Percentiles rank a stretch among this genome's conserved stretches.
Conservation (phyloP, 495 filamentous ascomycete genomes). For the Penicillium riverlandense region DNA sequence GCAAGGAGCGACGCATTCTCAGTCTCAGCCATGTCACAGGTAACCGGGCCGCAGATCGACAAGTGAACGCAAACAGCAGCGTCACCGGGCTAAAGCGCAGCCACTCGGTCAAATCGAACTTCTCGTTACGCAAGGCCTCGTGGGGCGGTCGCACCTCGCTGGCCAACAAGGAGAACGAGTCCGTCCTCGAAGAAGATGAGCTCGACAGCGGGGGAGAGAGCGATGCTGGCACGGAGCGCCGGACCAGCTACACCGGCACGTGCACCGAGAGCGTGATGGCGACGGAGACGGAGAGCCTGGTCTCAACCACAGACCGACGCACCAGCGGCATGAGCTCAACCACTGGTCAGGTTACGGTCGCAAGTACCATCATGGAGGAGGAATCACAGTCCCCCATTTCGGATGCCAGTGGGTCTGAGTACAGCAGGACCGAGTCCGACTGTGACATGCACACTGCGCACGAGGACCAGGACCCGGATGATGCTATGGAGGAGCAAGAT, state of each 20-base stretch:
- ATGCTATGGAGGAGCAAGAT: constrained; percentile 8
- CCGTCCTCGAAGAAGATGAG: constrained; percentile 47
- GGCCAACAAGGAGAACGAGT: constrained; percentile 57
- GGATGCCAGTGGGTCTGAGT: neutral
- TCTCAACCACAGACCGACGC: constrained; percentile 37
- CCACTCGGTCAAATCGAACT: constrained; percentile 63
- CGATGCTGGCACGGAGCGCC: constrained; percentile 46
- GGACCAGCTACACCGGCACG: constrained; percentile 45
- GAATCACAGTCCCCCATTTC: constrained; percentile 1
- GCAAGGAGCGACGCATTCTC: constrained; percentile 65
- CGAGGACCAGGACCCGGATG: constrained; percentile 8
- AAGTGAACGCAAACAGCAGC: constrained; percentile 37
- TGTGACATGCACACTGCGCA: constrained; percentile 12
- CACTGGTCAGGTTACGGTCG: constrained; percentile 21
- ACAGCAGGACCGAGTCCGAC: constrained; percentile 5
- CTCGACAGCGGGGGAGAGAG: constrained; percentile 35
- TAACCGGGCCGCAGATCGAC: constrained; percentile 60
- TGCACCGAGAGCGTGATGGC: constrained; percentile 39
- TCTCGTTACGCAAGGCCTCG: constrained; percentile 59
- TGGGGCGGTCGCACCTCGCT: constrained; percentile 54
- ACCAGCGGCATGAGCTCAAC: constrained; percentile 44
- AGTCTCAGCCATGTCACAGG: constrained; percentile 81
- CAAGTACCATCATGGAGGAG: constrained; percentile 7
- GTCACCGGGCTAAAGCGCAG: constrained; percentile 54
- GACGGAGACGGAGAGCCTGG: constrained; percentile 42